Evolutionary conservation across 2,329 filamentous ascomycete genomes (phyloP), one percentile per base, ranked within the genome.

Genomic region (Penicillium sp.): DNA sequence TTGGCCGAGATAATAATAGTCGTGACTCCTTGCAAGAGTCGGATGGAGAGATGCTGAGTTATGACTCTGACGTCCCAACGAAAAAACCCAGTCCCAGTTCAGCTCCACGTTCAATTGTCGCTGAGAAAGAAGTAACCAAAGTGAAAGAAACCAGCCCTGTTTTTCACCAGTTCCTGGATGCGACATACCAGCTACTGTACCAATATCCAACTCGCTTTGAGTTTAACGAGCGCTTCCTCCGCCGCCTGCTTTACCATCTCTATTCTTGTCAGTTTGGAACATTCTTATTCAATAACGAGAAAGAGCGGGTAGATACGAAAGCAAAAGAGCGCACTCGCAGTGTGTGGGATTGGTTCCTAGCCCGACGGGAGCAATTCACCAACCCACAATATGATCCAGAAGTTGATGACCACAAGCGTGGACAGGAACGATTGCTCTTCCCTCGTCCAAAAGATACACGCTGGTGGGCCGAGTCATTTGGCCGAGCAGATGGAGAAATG

Each of bases 261-360:
- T 93, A 98, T 71, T 93, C 93, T 0, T 96, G 93, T 64, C 95
- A 99, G 72, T 99, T 97, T 62, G 95, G 95, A 46, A 97, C 93
- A 0, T 99, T 99, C 72, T 81, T 99, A 5, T 96, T 91, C 76
- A 97, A 99, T 77, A 96, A 87, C 55, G 95, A 99, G 73, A 95
- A 92, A 69, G 90, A 96, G 68, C 88, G 95, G 3, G 79, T 85
- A 16, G 89, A 95, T 44, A 83, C 85, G 23, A 82, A 81, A 27
- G 87, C 90, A 1, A 79, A 81, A 39, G 87, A 92, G 66, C 83
- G 85, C 53, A 96, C 92, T 3, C 83, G 89, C 3, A 96, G 91
- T 23, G 95, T 97, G 1, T 99, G 95, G 95, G 90, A 95, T 65
- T 97, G 98, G 72, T 98, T 99, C 74, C 79, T 98, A 8, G 87